Evolutionary conservation across 352 stramenopile species (phyloP), one percentile per base, ranked within the genome.

Genomic region (Phytophthora sojae): DNA sequence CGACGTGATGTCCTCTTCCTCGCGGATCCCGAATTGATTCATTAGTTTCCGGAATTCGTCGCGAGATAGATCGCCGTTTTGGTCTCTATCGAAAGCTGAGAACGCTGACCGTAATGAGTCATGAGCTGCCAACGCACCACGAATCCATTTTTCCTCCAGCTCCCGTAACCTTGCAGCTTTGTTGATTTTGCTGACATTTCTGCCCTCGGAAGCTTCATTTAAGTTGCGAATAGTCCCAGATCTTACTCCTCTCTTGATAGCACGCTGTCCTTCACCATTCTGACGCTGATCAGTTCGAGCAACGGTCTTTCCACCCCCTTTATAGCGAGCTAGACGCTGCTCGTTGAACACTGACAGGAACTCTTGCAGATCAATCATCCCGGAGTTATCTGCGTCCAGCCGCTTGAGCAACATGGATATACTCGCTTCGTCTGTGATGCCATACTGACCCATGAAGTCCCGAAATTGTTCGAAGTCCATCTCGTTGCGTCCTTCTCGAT

Each of bases 391-490:
- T 17, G 64, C 55, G 47, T 92, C 85, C 9, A 91, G 23, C 15
- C 79, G 76, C 21, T 74, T 81, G 3, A 88, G 53, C 15, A 92
- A 32, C 51, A 87, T 66, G 1, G 79, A 71, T 5, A 92, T 69
- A 35, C 77, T 88, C 2, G 67, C 30, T 23, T 88, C 81, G 42
- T 89, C 75, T n/a, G 57, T 81, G 42, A 91, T 73, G 0, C 85
- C 85, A 15, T 80, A 91, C 29, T 83, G 76, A 1, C 58, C 61
- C 72, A 92, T 75, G 9, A 92, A 72, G 26, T 87, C 81, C 6
- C 79, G 75, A 58, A 92, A 89, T 65, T 86, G 71, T 9, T 86
- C 81, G 42, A 85, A 90, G 47, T 87, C 75, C 49, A 91, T 75
- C 54, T 85, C 75, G 19, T 71, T 74, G 4, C 67, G 49, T 4